Evolutionary conservation across 768 basidiomycete genomes (phyloP).

Genomic region (Artomyces pyxidatus): DNA sequence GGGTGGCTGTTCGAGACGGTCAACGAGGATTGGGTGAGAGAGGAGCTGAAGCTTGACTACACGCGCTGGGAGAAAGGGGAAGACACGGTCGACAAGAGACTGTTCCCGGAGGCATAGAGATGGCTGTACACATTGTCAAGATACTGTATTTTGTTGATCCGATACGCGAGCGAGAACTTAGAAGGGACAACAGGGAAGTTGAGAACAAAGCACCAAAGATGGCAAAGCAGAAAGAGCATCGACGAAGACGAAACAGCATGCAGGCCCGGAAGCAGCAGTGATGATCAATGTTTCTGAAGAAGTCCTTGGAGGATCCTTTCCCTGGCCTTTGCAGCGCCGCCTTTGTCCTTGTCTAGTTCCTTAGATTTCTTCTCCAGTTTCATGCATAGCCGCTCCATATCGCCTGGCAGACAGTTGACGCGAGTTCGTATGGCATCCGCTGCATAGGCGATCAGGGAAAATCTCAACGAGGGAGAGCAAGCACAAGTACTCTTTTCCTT

Average conservation of each 20-base stretch:
- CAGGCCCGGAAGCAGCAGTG: too few relatives aligned
- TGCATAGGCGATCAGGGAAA: constrained; percentile 18
- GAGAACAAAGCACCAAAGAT: too few relatives aligned
- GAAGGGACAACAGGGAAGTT: too few relatives aligned
- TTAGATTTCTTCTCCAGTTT: constrained; percentile 48
- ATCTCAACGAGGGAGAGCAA: not conserved
- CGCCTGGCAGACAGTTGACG: constrained; percentile 38
- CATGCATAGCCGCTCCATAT: constrained; percentile 44
- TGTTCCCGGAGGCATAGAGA: not conserved
- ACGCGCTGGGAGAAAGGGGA: too few relatives aligned
- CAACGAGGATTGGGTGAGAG: not conserved
- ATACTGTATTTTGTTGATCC: too few relatives aligned
- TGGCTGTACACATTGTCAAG: too few relatives aligned
- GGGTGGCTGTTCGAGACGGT: too few relatives aligned
- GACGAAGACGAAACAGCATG: too few relatives aligned
- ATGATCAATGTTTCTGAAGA: not conserved
- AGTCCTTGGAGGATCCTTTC: not conserved
- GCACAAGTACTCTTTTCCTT: not conserved
- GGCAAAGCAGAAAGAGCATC: too few relatives aligned
- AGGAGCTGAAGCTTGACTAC: not conserved
- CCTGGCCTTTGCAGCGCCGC: not conserved
- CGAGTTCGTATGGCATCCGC: constrained; percentile 35
- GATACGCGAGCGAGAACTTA: too few relatives aligned
- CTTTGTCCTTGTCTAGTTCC: constrained; percentile 23
- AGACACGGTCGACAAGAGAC: not conserved